Evolutionary conservation across 2,329 filamentous ascomycete species (phyloP).

Genomic region (Exophiala xenobiotica): DNA sequence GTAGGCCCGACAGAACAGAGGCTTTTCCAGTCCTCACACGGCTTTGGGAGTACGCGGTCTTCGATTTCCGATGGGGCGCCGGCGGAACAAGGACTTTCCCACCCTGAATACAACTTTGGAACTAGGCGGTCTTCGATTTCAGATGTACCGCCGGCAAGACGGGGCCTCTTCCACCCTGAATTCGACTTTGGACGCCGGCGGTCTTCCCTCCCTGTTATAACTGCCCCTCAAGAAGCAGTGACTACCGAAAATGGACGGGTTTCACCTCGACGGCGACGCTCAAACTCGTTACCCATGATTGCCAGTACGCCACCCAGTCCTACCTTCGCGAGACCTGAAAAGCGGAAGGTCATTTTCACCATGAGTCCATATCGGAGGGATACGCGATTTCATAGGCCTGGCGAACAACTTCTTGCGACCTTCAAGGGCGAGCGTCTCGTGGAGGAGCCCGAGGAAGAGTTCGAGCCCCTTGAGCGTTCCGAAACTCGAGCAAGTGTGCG

Average conservation of each 20-base stretch:
- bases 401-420: background rate
- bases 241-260: background rate
- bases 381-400: background rate
- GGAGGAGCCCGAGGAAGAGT: background rate
- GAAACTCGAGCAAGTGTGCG: background rate
- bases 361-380: background rate
- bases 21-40: no score
- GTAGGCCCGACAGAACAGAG: no score
- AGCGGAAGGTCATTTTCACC: slow-evolving; percentile 4
- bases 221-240: background rate
- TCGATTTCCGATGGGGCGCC: no score
- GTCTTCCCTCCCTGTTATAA: background rate
- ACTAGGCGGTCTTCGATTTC: no score
- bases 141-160: no score
- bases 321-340: background rate
- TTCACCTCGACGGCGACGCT: background rate
- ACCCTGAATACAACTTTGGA: no score
- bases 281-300: background rate
- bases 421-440: background rate
- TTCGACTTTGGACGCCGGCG: background rate
- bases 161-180: no score
- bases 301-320: background rate
- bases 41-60: no score
- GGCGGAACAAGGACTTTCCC: no score
- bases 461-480: background rate